Evolutionary conservation across 2,329 filamentous ascomycete genomes (phyloP), one percentile per base, ranked within the genome.

Genomic region (Phialemoniopsis sp.): DNA sequence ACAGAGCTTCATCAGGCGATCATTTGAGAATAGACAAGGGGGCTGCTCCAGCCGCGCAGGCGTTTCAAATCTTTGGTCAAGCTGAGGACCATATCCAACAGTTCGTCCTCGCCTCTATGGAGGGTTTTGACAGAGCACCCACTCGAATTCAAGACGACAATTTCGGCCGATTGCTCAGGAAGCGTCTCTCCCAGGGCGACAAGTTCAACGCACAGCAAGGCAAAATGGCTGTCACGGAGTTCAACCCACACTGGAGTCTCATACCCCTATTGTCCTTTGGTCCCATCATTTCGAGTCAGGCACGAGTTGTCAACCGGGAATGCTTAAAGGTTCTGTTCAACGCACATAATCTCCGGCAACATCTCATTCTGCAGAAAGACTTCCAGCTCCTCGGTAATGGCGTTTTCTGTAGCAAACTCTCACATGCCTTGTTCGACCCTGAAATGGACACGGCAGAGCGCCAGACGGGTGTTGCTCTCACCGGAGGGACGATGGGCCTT

Each of bases 341-440:
- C 14, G 72, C 80, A 6, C 87, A 95, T 54, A 68, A 79, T 9
- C 63, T 98, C 4, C 76, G 79, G 13, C 67, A 76, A 2, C 89
- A 97, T 54, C 65, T 97, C 0, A 70, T 72, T 5, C 56, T 95
- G 2, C 89, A 95, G 52, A 80, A 79, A 43, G 77, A 84, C 32
- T 96, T 93, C 47, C 87, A 94, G 38, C 73, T 97, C 2, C 70
- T 97, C 7, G 86, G 89, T 3, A 89, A 93, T 51, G 89, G 89
- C 6, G 72, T 87, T 13, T 96, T 96, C 57, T 82, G 85, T 38
- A 85, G 84, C 37, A 80, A 84, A 2, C 72, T 98, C 2, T 85
- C 87, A 1, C 82, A 89, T 39, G 85, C 89, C 1, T 70, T 98
- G 0, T 97, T 97, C 52, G 85, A 90, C 44, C 80, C 89, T 0